Evolutionary conservation across 139 green algal species (phyloP).

Genomic region (Chlorella sp.): DNA sequence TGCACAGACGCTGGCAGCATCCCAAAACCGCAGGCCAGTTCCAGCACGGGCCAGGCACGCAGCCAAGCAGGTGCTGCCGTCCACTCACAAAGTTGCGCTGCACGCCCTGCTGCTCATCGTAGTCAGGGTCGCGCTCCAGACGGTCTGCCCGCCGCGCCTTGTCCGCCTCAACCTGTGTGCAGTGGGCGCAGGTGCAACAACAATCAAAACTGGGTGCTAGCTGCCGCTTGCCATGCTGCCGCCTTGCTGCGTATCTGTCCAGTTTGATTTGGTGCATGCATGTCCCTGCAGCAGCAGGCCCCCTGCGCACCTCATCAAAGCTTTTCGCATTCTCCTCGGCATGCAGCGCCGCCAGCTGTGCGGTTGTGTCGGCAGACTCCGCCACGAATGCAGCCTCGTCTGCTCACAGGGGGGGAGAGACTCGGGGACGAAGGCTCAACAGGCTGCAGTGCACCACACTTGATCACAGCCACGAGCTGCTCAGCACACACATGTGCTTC

Average conservation of each 20-base stretch:
- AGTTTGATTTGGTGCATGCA: too few relatives aligned
- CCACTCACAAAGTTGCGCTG: slow-evolving; percentile 37
- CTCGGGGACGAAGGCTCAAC: too few relatives aligned
- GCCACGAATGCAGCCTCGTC: slow-evolving; percentile 77
- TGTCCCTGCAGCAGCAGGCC: too few relatives aligned
- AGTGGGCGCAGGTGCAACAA: too few relatives aligned
- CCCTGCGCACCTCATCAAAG: slow-evolving; percentile 57
- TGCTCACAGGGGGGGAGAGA: neutral
- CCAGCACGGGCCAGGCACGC: too few relatives aligned
- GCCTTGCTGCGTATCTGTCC: too few relatives aligned
- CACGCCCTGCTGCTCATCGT: slow-evolving; percentile 56
- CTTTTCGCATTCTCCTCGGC: slow-evolving; percentile 69
- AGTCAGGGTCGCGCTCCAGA: slow-evolving; percentile 57
- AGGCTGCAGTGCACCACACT: too few relatives aligned
- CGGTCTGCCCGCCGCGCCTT: slow-evolving; percentile 54
- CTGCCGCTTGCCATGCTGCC: too few relatives aligned
- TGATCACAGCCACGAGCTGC: neutral
- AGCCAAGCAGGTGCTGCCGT: too few relatives aligned
- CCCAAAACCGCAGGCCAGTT: too few relatives aligned
- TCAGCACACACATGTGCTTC: neutral
- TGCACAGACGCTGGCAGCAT: too few relatives aligned
- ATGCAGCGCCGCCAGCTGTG: slow-evolving; percentile 75
- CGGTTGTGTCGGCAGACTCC: slow-evolving; percentile 84
- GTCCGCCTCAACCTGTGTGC: slow-evolving; percentile 46
- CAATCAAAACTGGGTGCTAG: too few relatives aligned